These are phyloP conservation scores for Phytophthora pisi DNA, from an alignment of 352 stramenopile species.

Conservation along the genomic window DNA sequence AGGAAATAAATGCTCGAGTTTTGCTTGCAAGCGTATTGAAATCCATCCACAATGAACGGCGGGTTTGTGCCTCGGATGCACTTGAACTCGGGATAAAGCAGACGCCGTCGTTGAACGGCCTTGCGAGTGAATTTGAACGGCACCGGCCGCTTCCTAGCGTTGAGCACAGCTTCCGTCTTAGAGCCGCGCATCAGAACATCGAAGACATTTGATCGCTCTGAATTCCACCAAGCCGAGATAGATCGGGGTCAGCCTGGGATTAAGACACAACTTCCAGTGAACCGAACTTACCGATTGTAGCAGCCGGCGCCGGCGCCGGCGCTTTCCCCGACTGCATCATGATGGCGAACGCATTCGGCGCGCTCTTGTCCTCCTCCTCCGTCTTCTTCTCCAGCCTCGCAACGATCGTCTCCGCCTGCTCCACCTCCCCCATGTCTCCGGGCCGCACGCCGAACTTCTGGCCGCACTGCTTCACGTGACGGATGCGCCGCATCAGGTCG, in stretches of 20 bases:
- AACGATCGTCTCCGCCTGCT: constrained; percentile 30
- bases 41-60: constrained; percentile 89
- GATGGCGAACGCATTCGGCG: constrained; percentile 55
- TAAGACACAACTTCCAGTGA: background rate
- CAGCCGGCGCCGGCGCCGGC: background rate
- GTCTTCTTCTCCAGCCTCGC: constrained; percentile 15
- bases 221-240: background rate
- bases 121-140: constrained; percentile 38
- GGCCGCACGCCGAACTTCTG: constrained; percentile 69
- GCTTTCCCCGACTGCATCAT: constrained; percentile 54
- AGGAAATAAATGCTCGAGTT: constrained; percentile 94
- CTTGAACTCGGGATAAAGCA: constrained; percentile 79
- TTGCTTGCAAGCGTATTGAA: constrained; percentile 76
- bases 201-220: constrained; percentile 69
- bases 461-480: constrained; percentile 82
- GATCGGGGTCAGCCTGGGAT: constrained; percentile 3
- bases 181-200: constrained; percentile 85
- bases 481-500: constrained; percentile 53
- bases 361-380: background rate
- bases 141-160: constrained; percentile 36
- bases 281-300: constrained; percentile 19
- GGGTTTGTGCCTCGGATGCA: constrained; percentile 76
- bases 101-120: constrained; percentile 23
- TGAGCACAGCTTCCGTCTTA: constrained; percentile 58
- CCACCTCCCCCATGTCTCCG: constrained; percentile 47